Evolutionary conservation across 495 filamentous ascomycete species (phyloP), one percentile per base, ranked within the genome.

Genomic region (Chaetomium cochliodes): DNA sequence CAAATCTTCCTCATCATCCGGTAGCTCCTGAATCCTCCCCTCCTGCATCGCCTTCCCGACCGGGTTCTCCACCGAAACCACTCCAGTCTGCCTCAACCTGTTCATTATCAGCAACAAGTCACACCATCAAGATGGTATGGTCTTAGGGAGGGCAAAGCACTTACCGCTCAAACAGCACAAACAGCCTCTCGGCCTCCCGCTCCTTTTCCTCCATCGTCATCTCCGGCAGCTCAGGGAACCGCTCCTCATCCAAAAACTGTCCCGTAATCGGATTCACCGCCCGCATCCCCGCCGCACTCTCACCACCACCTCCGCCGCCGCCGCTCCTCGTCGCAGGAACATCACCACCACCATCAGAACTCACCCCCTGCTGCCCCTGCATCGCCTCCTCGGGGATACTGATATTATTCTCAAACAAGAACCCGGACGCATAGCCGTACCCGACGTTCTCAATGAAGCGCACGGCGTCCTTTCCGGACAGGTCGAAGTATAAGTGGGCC

Each of bases 131-230:
- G 49, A 53, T 2, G 13, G 5, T 0, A 8, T 5, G n/a, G n/a
- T n/a, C n/a, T 7, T 23, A 12, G 1, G 39, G 33, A 16, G 9
- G 28, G 13, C 26, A 18, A 39, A 57, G 70, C 13, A 44, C 76
- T 67, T 79, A 91, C 91, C 92, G 86, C 77, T 98, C 93, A 76
- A 98, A 98, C 18, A 98, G 80, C 16, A 98, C 92, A 78, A 98
- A 97, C 0, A 98, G 78, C 69, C 85, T 87, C 74, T 98, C 94
- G 0, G 94, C 94, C 74, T 98, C 94, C 51, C 91, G 81, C 72
- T 97, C 92, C 75, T 90, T 97, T 81, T 98, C 93, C 64, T 90
- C 94, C 39, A 87, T 79, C 7, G 89, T 93, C 94, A 98, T 98
- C 22, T 87, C 83, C 2, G 84, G 84, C 11, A 79, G 76, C 5